phyloP scores from a whole-genome alignment of 2,329 filamentous ascomycete species.

The Sclerotinia trifoliorum region DNA sequence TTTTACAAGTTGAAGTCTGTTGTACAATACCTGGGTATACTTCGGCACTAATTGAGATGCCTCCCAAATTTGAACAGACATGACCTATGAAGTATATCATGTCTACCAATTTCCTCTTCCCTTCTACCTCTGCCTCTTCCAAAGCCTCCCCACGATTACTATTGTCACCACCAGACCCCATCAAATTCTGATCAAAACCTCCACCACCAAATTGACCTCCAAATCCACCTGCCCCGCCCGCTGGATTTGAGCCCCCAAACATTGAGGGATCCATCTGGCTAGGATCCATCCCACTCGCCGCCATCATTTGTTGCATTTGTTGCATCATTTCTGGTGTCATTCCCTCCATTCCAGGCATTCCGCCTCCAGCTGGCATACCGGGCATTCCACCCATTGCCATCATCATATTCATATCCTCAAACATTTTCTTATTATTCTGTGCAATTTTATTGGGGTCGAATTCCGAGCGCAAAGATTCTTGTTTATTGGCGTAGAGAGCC shows the following conservation, averaged over 20 bases:
- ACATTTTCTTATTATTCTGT: slow-evolving; percentile 73
- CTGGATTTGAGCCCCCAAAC: slow-evolving; percentile 60
- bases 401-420: slow-evolving; percentile 70
- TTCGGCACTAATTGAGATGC: slow-evolving; percentile 6
- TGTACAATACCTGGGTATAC: slow-evolving; percentile 10
- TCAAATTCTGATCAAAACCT: slow-evolving; percentile 38
- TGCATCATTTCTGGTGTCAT: slow-evolving; percentile 65
- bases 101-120: slow-evolving; percentile 34
- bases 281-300: slow-evolving; percentile 61
- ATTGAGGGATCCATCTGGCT: slow-evolving; percentile 64
- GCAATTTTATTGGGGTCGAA: slow-evolving; percentile 66
- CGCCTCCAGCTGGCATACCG: slow-evolving; percentile 42
- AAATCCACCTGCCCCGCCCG: slow-evolving; percentile 42
- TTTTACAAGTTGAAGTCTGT: slow-evolving; percentile 9
- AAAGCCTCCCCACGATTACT: slow-evolving; percentile 39
- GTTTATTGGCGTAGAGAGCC: slow-evolving; percentile 89
- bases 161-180: slow-evolving; percentile 31
- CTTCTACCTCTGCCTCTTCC: slow-evolving; percentile 37
- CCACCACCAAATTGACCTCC: slow-evolving; percentile 42
- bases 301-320: slow-evolving; percentile 71
- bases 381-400: slow-evolving; percentile 55
- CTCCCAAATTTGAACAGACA: neutral
- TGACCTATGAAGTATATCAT: slow-evolving; percentile 10
- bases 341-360: slow-evolving; percentile 59
- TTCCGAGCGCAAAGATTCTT: slow-evolving; percentile 74